These are phyloP conservation scores for Plasmodium relictum DNA, from an alignment of 169 alveolate genomes.

Conservation along the genomic window DNA sequence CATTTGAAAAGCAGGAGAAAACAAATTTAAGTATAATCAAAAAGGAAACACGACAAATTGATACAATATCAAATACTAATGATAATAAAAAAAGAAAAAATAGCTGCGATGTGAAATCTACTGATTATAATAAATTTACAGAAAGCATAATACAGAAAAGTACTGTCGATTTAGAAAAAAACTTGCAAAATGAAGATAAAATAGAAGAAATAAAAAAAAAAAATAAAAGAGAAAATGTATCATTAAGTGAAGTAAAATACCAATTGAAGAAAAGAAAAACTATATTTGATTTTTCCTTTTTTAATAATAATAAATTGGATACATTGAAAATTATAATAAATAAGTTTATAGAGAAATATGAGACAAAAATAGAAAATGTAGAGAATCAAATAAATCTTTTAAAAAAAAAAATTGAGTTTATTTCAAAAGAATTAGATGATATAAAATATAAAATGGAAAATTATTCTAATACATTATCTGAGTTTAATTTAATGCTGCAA, in stretches of 20 bases:
- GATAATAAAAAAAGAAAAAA: no score
- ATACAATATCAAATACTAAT: no score
- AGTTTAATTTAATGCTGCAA: conserved; percentile 23
- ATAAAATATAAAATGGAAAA: conserved; percentile 10
- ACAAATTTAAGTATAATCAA: no score
- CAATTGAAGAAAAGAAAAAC: conserved; percentile 3
- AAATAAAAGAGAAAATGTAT: not conserved
- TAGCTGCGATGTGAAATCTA: no score
- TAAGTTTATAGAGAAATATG: conserved; percentile 19
- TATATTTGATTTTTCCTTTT: not conserved
- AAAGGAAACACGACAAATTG: no score
- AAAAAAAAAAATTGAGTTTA: not conserved
- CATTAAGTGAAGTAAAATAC: not conserved
- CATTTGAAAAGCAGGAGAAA: no score
- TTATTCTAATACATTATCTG: not conserved
- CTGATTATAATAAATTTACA: no score
- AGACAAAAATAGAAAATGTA: conserved; percentile 3
- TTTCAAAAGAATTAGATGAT: not conserved
- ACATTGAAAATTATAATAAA: not conserved
- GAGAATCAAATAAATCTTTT: not conserved
- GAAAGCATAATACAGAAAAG: no score
- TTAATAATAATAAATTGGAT: not conserved
- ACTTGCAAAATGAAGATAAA: no score
- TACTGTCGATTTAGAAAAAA: no score
- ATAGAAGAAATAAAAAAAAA: not conserved